Conservation (phyloP, 805 yeast species). For the Kodamaea lidongshanica region DNA sequence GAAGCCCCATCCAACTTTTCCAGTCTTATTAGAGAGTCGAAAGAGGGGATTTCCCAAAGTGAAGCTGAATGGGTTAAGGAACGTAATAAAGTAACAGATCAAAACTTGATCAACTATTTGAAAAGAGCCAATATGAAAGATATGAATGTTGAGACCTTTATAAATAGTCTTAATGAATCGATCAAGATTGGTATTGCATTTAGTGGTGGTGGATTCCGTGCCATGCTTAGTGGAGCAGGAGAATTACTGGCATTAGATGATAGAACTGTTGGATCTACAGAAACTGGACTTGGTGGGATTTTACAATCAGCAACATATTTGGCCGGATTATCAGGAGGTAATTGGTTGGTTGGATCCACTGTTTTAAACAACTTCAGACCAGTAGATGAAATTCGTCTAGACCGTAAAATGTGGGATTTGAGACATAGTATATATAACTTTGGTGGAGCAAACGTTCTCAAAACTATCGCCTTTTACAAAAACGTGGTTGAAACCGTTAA, state of each 20-base stretch:
- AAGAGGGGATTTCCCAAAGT: slow-evolving; percentile 33
- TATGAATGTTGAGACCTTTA: slow-evolving; percentile 27
- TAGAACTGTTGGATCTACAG: slow-evolving; percentile 16
- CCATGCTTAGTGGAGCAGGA: slow-evolving; percentile 22
- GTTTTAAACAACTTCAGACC: slow-evolving; percentile 34
- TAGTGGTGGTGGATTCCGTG: slow-evolving; percentile 33
- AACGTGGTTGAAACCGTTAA: slow-evolving; percentile 19
- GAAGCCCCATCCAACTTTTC: slow-evolving; percentile 45
- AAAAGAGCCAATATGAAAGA: slow-evolving; percentile 25
- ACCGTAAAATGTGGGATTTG: slow-evolving; percentile 58
- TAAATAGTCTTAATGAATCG: slow-evolving; percentile 19
- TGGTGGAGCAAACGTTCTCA: slow-evolving; percentile 54
- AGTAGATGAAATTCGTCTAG: slow-evolving; percentile 24
- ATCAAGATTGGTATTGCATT: slow-evolving; percentile 28
- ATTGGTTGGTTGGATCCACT: slow-evolving; percentile 45
- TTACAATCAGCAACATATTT: slow-evolving; percentile 13
- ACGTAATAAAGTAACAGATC: slow-evolving; percentile 38
- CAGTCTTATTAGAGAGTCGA: slow-evolving; percentile 42
- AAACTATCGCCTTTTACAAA: slow-evolving; percentile 44
- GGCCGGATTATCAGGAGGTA: slow-evolving; percentile 48
- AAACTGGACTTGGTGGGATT: slow-evolving; percentile 33
- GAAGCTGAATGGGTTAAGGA: slow-evolving; percentile 50
- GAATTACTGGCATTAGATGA: slow-evolving; percentile 10
- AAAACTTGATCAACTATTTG: slow-evolving; percentile 24
- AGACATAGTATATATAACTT: slow-evolving; percentile 54